Percentiles rank a stretch among this genome's conserved stretches.
Conservation (phyloP, 2,329 filamentous ascomycete species). For the Metarhizium sp. region DNA sequence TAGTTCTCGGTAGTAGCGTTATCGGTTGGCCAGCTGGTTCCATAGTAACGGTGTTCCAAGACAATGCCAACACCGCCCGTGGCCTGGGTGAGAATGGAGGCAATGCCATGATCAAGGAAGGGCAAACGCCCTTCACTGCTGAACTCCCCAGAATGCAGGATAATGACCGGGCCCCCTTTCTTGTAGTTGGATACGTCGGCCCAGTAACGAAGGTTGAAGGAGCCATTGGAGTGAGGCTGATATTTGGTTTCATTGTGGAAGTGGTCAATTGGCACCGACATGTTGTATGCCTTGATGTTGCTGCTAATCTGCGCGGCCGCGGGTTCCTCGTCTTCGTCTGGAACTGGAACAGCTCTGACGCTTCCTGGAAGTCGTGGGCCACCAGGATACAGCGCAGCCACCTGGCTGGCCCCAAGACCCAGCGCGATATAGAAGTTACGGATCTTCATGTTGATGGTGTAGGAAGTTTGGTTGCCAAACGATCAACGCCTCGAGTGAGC, state of each 20-base stretch:
- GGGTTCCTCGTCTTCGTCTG: neutral
- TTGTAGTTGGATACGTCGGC: slow-evolving; percentile 71
- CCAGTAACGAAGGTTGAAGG: slow-evolving; percentile 71
- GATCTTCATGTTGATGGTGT: neutral
- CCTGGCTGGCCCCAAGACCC: neutral
- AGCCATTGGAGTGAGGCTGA: slow-evolving; percentile 61
- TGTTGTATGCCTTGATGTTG: slow-evolving; percentile 17
- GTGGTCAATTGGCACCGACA: slow-evolving; percentile 58
- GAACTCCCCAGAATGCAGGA: slow-evolving; percentile 66
- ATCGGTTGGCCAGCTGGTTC: slow-evolving; percentile 58
- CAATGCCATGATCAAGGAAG: slow-evolving; percentile 70
- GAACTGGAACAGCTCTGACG: neutral
- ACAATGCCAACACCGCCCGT: slow-evolving; percentile 70
- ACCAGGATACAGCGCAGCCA: neutral
- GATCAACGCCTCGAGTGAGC: too few relatives aligned
- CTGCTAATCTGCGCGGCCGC: neutral
- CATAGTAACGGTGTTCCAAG: slow-evolving; percentile 84
- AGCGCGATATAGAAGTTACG: neutral
- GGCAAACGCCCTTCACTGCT: slow-evolving; percentile 51
- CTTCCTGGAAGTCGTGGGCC: neutral
- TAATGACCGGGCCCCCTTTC: slow-evolving; percentile 69
- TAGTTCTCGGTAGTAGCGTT: slow-evolving; percentile 60
- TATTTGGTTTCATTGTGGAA: slow-evolving; percentile 75
- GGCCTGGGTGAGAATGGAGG: slow-evolving; percentile 59
- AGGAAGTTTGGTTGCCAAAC: too few relatives aligned